Percentiles rank a stretch among this genome's conserved stretches.
phyloP scores from a whole-genome alignment of 352 stramenopile species.

The Labyrinthula sp. region DNA sequence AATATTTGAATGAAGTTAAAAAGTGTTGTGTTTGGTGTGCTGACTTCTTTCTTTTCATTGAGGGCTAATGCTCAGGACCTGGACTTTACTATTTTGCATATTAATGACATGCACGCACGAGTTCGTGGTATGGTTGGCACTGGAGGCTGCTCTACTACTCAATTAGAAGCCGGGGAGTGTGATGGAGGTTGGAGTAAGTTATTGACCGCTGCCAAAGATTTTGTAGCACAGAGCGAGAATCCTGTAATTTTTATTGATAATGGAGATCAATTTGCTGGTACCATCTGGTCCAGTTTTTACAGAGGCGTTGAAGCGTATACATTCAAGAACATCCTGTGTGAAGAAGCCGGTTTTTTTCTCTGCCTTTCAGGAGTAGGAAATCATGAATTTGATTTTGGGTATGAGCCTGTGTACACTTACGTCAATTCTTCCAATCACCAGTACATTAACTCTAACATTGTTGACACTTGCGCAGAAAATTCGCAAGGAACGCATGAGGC shows the following conservation, averaged over 20 bases:
- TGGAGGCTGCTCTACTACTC: background rate
- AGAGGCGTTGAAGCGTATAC: conserved; percentile 11
- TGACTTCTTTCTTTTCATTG: too few relatives aligned
- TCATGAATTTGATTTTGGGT: conserved; percentile 26
- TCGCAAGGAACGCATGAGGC: background rate
- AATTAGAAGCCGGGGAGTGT: too few relatives aligned
- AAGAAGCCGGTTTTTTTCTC: conserved; percentile 7
- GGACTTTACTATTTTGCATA: conserved; percentile 12
- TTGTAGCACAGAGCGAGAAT: conserved; percentile 5
- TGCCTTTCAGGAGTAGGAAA: conserved; percentile 17
- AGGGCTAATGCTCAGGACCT: background rate
- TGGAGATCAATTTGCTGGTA: conserved; percentile 23
- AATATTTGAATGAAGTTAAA: too few relatives aligned
- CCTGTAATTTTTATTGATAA: conserved; percentile 14
- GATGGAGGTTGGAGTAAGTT: conserved; percentile 22
- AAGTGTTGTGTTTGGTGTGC: too few relatives aligned
- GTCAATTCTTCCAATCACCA: background rate
- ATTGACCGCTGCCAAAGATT: conserved; percentile 17
- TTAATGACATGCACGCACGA: conserved; percentile 24
- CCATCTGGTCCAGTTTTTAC: conserved; percentile 18
- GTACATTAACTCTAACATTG: conserved; percentile 10
- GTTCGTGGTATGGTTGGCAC: conserved; percentile 4
- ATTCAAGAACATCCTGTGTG: conserved; percentile 23
- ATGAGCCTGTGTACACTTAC: conserved; percentile 10
- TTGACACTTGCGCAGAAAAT: conserved; percentile 6